These are phyloP conservation scores for Globisporangium carolinianum DNA, from an alignment of 352 stramenopile species.

Conservation along the genomic window DNA sequence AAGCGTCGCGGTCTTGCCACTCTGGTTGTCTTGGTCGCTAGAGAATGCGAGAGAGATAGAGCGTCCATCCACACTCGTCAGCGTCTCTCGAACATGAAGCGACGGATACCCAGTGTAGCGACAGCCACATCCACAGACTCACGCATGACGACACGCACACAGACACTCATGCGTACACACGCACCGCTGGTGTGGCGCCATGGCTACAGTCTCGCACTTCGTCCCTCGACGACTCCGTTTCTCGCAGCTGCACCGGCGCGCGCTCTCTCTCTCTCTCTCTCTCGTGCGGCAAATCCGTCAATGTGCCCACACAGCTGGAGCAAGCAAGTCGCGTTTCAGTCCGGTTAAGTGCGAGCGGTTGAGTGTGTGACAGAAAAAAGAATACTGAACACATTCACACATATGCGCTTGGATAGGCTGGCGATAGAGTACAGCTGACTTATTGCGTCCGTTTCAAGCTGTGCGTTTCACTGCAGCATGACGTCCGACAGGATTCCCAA, in stretches of 20 bases:
- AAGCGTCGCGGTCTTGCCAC: background rate
- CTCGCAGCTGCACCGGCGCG: background rate
- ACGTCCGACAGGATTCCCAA: background rate
- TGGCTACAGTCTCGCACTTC: conserved; percentile 4
- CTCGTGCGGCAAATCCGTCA: conserved; percentile 17
- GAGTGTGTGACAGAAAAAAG: conserved; percentile 12
- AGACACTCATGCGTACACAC: background rate
- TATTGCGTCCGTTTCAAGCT: background rate
- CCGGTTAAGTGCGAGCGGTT: background rate
- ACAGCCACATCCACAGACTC: too few relatives aligned
- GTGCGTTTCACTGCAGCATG: background rate
- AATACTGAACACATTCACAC: background rate
- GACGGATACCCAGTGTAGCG: too few relatives aligned
- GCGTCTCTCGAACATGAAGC: background rate
- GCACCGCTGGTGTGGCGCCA: conserved; percentile 43
- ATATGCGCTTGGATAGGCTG: background rate
- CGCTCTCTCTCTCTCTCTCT: conserved; percentile 7
- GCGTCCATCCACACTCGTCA: background rate
- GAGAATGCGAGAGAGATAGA: background rate
- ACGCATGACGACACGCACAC: too few relatives aligned
- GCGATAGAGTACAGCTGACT: background rate
- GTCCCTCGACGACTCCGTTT: background rate
- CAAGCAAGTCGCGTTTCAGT: too few relatives aligned
- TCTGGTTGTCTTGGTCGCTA: conserved; percentile 12
- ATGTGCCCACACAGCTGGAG: conserved; percentile 2